Conservation (phyloP, 495 filamentous ascomycete genomes). For the Penicillium riverlandense region DNA sequence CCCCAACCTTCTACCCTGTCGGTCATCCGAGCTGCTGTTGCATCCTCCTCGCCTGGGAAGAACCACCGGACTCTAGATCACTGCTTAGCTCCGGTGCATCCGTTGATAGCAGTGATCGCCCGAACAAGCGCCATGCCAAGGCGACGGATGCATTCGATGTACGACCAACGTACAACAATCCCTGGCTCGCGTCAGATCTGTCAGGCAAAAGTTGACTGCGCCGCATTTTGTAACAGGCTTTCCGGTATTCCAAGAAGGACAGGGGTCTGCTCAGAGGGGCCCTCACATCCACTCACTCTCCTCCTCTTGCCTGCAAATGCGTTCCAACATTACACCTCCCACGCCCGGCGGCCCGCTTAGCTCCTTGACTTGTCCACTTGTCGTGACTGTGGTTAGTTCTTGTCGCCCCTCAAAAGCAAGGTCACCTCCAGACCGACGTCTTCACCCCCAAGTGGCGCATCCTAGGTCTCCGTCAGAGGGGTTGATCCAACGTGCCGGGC, state of each 20-base stretch:
- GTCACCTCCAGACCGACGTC: constrained; percentile 8
- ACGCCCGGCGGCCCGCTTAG: constrained; percentile 1
- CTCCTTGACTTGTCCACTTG: constrained; percentile 1
- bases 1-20: no score
- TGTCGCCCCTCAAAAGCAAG: constrained; percentile 8
- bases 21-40: no score
- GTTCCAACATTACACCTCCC: constrained; percentile 12
- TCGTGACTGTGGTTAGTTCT: constrained; percentile 6
- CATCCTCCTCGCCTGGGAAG: no score
- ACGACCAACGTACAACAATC: constrained; percentile 9
- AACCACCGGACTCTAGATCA: no score
- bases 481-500: constrained; percentile 29
- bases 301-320: constrained; percentile 8
- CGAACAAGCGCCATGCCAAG: constrained; percentile 36
- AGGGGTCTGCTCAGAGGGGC: constrained; percentile 2
- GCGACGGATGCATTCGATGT: constrained; percentile 11
- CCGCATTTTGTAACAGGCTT: constrained; percentile 12
- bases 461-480: constrained; percentile 18
- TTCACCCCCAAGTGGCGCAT: constrained; percentile 8
- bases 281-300: constrained; percentile 7
- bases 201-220: constrained; percentile 24
- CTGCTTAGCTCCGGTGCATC: no score
- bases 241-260: constrained; percentile 1
- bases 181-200: constrained; percentile 11
- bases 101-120: background rate